A percentile compares a stretch with the other conserved stretches of the same genome.
These are phyloP conservation scores for Lactifluus pinguis DNA, from an alignment of 768 basidiomycete species.

Conservation along the genomic window DNA sequence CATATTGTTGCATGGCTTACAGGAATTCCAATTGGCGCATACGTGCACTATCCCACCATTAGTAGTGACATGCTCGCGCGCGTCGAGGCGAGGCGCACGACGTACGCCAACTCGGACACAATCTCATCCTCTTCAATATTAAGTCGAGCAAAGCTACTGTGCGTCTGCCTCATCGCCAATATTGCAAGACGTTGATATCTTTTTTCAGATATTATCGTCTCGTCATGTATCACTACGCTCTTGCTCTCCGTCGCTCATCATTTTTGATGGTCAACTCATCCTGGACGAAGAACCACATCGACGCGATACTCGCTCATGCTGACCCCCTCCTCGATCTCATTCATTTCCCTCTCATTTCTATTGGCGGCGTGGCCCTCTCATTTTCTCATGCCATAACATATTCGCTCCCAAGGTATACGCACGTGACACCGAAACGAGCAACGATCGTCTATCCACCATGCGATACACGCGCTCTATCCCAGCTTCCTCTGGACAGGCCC, in stretches of 20 bases:
- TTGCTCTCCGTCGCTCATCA: slow-evolving; percentile 59
- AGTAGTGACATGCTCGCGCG: slow-evolving; percentile 88
- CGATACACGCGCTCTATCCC: slow-evolving; percentile 64
- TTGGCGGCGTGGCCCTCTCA: not conserved
- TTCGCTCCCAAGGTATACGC: not conserved
- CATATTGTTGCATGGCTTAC: slow-evolving; percentile 60
- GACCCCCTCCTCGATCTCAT: slow-evolving; percentile 42
- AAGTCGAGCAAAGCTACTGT: slow-evolving; percentile 59
- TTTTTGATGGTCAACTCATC: slow-evolving; percentile 92
- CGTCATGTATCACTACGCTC: slow-evolving; percentile 77
- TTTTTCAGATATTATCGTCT: slow-evolving; percentile 74
- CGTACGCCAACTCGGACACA: slow-evolving; percentile 51
- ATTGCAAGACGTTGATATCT: not conserved
- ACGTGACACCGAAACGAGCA: slow-evolving; percentile 22
- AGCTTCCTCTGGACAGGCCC: slow-evolving; percentile 44
- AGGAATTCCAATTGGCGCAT: slow-evolving; percentile 71
- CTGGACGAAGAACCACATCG: slow-evolving; percentile 86
- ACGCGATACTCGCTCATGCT: slow-evolving; percentile 54
- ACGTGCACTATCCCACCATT: slow-evolving; percentile 95
- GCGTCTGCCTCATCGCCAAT: slow-evolving; percentile 19
- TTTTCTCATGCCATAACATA: not conserved
- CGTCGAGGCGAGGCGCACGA: slow-evolving; percentile 47
- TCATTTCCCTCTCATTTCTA: slow-evolving; percentile 24
- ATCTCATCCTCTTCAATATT: slow-evolving; percentile 49
- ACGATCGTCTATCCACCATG: slow-evolving; percentile 86